Evolutionary conservation across 345 rosid species (phyloP), one percentile per base, ranked within the genome.

Genomic region (Aquilaria yunnanensis): DNA sequence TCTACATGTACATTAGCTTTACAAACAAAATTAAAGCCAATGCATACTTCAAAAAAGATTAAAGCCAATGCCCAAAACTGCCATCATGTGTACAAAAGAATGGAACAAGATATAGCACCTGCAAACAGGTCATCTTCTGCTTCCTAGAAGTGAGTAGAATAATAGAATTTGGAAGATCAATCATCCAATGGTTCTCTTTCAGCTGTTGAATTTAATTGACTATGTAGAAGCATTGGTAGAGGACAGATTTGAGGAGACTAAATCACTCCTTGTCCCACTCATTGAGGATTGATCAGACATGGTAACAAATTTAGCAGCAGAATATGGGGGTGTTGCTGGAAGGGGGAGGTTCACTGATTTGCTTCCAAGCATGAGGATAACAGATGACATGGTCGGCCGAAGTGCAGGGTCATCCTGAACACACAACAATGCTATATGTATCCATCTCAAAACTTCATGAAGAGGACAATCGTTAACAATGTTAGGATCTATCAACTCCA

Each of bases 321-420:
- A 50, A 62, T 71, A 71, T 9, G 77, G 74, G 14, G 74, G 65
- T 29, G 68, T 50, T 61, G 70, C 66, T 1, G 73, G 83, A 31
- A 9, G 61, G 2, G 86, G 85, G 57, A 81, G 78, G 3, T 60
- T 57, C 1, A 56, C 32, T 4, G 81, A 71, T 16, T 69, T 33
- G 63, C 81, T 78, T n/a, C 71, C 75, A 10, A 83, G 77, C 92
- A 86, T 81, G 12, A 79, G 72, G 49, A 76, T 69, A 5, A 78
- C 71, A 7, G 58, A 3, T 7, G 89, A 76, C 83, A 81, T 79
- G 1, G 76, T 67, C 6, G 85, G 89, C 60, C 89, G 62, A 6
- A 62, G 54, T 2, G 60, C 68, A 14, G 83, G 78, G 34, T 83
- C 62, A 48, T 83, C 81, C 32, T 81, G 78, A 72, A 77, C 61